Base-by-base conservation (phyloP, 495 filamentous ascomycete species). In the Aspergillus panamensis region DNA sequence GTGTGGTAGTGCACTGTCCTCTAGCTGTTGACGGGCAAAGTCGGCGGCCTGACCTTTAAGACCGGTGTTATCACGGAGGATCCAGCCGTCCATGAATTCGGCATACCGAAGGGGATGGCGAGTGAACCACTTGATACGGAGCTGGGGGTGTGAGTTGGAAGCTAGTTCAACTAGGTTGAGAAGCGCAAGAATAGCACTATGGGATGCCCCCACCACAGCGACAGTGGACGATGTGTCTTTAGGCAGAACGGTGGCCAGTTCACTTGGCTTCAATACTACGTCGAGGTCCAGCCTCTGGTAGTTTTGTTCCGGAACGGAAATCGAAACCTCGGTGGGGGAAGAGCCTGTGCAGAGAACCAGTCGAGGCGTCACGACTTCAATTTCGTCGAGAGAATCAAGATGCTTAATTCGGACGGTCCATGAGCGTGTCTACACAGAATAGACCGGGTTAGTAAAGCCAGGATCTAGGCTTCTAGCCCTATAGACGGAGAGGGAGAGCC, bases 21-120 rank as follows among this genome's bases (percentile, higher is more conserved):
- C 83, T 2, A 86, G 70, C 47, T 84, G 74, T 13, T 77, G 69
- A 44, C 73, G 75, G 3, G 82, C 84, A 68, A 82, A 87, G n/a
- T 78, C 71, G 0, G 82, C 82, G 0, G 79, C 82, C 3, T 70
- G 67, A n/a, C 83, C 83, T 64, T 86, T 85, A 14, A 86, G 69
- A 3, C 83, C 83, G 3, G 83, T 85, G 68, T 85, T 86, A 57
- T 86, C 83, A 48, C 80, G 80, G 51, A 83, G 67, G 50, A 85
- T 82, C 82, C 82, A 86, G 51, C 79, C 82, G 48, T 83, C 81
- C 69, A 72, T 82, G 65, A 76, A 82, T 62, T 82, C 79, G 14
- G 83, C 83, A 47, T 86, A 86, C 49, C 82, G 80, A 30, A 85
- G 76, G 0, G 75, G 68, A 57, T 83, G 82, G 2, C 83, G 79